Evolutionary conservation across 441 rosid species (phyloP), one percentile per base, ranked within the genome.

Genomic region (Arabidopsis hybrid): DNA sequence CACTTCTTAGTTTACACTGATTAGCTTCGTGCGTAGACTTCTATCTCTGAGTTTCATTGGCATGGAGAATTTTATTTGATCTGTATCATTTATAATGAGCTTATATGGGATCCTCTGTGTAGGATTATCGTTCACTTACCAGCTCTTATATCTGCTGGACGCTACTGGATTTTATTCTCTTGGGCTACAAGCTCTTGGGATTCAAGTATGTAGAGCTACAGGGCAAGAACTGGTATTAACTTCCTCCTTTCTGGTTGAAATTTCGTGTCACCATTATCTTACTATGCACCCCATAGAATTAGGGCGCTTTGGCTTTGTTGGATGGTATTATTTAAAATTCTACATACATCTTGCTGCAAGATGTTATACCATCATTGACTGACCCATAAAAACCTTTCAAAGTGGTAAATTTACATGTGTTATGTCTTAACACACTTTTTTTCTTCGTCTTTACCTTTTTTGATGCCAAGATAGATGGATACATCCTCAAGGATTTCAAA

Each of bases 201-300:
- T 96, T 73, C 98, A 96, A 82, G 98, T 96, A 72, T 93, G 98
- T 84, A 94, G 99, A 82, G 99, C 98, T 61, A 91, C 99, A 46
- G 99, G 97, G 52, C 98, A 96, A 85, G 98, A 96, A 80, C 84
- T 96, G 98, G 98, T 93, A 92, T 67, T 14, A n/a, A 57, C 52
- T 45, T 61, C 16, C 61, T 65, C 55, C 51, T 60, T 60, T 58
- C 36, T 75, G 21, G 53, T 40, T 29, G 55, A n/a, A 10, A 65
- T 36, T 63, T 73, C 34, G 8, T 78, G 8, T 71, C 76, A 86
- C 69, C 84, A 80, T 18, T 72, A 38, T 47, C 4, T 52, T 11
- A 52, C 14, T 26, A 26, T 52, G 57, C 13, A 7, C 35, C 57
- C 0, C 35, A 21, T 26, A 11, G 34, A 52, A 26, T 52, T 51